Base-by-base conservation (phyloP, 2,329 filamentous ascomycete species). In the Diaporthe longicolla region DNA sequence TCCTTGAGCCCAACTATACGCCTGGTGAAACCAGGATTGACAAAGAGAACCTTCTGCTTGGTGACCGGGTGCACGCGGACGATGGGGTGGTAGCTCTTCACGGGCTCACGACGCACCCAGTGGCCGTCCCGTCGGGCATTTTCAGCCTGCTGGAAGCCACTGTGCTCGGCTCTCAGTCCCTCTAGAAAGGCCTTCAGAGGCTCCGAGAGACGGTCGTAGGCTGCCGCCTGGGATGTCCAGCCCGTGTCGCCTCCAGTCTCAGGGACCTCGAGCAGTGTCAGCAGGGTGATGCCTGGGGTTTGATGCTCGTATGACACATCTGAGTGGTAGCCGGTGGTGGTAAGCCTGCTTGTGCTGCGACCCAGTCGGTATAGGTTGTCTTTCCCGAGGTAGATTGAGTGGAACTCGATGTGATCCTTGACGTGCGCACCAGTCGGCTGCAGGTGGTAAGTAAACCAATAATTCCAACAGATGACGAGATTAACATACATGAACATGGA, bases 31-130 rank as follows among this genome's bases (percentile, higher is more conserved):
- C 73, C 76, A 1, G 74, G 73, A 59, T 78, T 87, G 69, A 80
- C 71, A 66, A 80, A 81, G 1, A 80, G 72, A 0, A 79, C 77
- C 29, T 79, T 80, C 59, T 80, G 78, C 0, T 78, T 78, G 1
- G 79, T 80, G 9, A 77, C 82, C 1, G 92, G 92, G 79, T 94
- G 92, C 1, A 92, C 92, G 29, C 92, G 85, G 0, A 94, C 89
- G 71, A 94, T 82, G 0, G 93, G 93, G 78, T 94, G 93, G 58
- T 91, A 87, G 6, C 87, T 89, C 32, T 86, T 87, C 6, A 94
- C 87, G 0, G 92, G 91, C 72, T 93, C 91, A 43, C 92, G 87
- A 21, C 92, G 86, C 8, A 84, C 82, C n/a, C 79, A 81, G 35
- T 81, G 80, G 4, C 80, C 80, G 50, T 83, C 80, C 4, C 80